Percentiles rank a stretch among this genome's conserved stretches.
Evolutionary conservation across 1,284 basidiomycete genomes (phyloP).

Genomic region (Albatrellus sp.): DNA sequence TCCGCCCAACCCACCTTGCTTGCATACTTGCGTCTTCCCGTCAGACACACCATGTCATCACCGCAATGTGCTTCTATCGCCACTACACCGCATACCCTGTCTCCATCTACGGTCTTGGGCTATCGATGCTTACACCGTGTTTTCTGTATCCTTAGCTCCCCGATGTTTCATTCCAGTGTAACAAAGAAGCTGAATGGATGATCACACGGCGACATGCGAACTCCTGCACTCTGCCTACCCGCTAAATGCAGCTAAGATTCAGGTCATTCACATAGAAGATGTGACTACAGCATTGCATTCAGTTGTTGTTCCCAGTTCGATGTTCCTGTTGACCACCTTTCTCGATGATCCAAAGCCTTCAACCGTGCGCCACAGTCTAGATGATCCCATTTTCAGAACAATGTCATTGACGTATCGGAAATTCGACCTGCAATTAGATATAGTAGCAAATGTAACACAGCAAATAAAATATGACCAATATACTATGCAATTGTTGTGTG

Average conservation of each 20-base stretch:
- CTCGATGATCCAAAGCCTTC: too few relatives aligned
- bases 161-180: too few relatives aligned
- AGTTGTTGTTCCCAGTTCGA: too few relatives aligned
- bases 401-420: neutral
- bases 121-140: neutral
- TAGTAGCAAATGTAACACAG: neutral
- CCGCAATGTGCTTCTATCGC: neutral
- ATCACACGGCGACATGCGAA: neutral
- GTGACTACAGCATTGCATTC: too few relatives aligned
- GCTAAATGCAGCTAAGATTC: neutral
- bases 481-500: neutral
- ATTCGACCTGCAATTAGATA: neutral
- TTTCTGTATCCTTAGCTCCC: neutral
- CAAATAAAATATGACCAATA: neutral
- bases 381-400: neutral
- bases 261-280: neutral
- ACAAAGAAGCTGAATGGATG: neutral
- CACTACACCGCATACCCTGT: slow-evolving; percentile 6
- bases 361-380: too few relatives aligned
- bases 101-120: neutral
- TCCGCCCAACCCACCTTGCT: too few relatives aligned
- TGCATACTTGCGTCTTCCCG: neutral
- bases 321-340: too few relatives aligned
- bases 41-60: neutral
- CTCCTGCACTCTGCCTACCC: neutral